A percentile compares a stretch with the other conserved stretches of the same genome.
Evolutionary conservation across 352 stramenopile genomes (phyloP).

Genomic region (Pythium dissotocum): DNA sequence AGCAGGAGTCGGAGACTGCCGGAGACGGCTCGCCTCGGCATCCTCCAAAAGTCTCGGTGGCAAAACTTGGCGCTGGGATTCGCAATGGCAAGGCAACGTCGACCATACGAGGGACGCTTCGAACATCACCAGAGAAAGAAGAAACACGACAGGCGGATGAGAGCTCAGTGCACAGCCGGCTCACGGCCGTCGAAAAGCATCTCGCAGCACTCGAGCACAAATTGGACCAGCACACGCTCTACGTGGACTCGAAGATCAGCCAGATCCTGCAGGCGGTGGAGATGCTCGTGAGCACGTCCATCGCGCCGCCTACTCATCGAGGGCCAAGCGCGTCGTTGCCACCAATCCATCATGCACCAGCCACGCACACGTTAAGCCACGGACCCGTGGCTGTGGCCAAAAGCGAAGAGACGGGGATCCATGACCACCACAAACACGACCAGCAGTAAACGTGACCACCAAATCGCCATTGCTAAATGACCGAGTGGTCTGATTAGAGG

Average conservation of each 20-base stretch:
- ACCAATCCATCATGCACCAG: background rate
- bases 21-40: background rate
- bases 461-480: too few relatives aligned
- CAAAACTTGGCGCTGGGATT: background rate
- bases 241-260: constrained; percentile 21
- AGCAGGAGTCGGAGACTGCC: background rate
- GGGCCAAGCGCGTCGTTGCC: background rate
- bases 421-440: background rate
- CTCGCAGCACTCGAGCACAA: constrained; percentile 11
- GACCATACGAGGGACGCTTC: background rate
- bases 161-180: background rate
- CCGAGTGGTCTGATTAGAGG: too few relatives aligned
- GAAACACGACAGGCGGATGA: background rate
- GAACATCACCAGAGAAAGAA: background rate
- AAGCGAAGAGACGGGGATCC: background rate
- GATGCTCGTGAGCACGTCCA: background rate
- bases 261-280: constrained; percentile 18
- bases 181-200: constrained; percentile 11
- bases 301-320: background rate
- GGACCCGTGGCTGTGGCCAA: background rate
- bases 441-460: too few relatives aligned
- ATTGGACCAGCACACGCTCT: constrained; percentile 12
- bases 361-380: background rate
- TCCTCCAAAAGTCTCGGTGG: background rate
- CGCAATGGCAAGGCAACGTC: background rate